Base-by-base conservation (phyloP, 2,329 filamentous ascomycete species). In the Cordyceps farinosa region DNA sequence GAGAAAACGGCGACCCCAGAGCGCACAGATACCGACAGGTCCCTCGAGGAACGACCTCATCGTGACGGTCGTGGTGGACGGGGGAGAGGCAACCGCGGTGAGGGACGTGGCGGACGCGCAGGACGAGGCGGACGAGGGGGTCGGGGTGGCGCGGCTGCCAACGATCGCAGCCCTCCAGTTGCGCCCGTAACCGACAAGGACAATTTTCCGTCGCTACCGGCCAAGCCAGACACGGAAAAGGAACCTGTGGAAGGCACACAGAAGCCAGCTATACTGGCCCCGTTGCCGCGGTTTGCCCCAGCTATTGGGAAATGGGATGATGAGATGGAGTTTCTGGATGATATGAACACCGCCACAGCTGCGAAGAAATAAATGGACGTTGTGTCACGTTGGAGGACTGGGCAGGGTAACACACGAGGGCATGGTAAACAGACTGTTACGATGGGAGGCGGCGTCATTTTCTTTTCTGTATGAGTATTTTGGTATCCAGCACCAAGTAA, bases 251-350 rank as follows among this genome's bases (percentile, higher is more conserved):
- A 57, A 57, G 47, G 65, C 65, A 17, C 69, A 22, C 66, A 71
- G 45, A 71, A 77, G 62, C 68, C 71, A 3, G 74, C 73, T 1
- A 72, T 76, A 1, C 67, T 69, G 2, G 68, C 69, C 30, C 68
- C 68, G 11, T 66, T 67, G 7, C 68, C 69, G 10, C 66, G 75
- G 1, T 76, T 77, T 6, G 73, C 77, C 8, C 74, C 74, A 0
- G 69, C 79, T 22, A 78, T 79, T 9, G 78, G 74, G 11, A 76
- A 81, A 61, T 86, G 84, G 84, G 84, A 82, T 57, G 84, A 87
- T 42, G 84, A 87, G 73, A 82, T 86, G 77, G 82, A 82, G 55
- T 80, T 77, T 5, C 72, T 81, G 13, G 81, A 84, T 32, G 78
- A 75, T 38, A 62, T 65, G n/a, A 72, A 70, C 51, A 67, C 71